These are phyloP conservation scores for Tilletia setariae DNA, from an alignment of 1,284 basidiomycete species.

Conservation along the genomic window DNA sequence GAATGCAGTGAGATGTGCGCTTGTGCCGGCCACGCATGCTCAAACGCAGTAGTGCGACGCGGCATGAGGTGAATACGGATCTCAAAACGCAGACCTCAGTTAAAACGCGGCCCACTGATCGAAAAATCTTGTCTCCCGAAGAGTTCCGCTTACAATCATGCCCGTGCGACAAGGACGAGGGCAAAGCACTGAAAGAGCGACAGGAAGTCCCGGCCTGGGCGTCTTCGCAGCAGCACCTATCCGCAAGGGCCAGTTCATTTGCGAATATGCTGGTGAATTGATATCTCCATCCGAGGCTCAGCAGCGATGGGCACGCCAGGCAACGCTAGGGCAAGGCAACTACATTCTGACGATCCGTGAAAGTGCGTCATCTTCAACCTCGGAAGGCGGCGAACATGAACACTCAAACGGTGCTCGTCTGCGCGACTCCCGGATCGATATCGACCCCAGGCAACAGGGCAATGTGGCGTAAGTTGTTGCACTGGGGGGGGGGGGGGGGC, in stretches of 20 bases:
- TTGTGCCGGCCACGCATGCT: background rate
- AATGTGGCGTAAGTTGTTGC: slow-evolving; percentile 18
- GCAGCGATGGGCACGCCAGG: slow-evolving; percentile 16
- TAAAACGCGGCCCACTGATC: too few species aligned
- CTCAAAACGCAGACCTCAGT: too few species aligned
- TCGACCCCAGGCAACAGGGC: slow-evolving; percentile 11
- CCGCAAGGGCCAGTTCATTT: slow-evolving; percentile 19
- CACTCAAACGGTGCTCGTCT: background rate
- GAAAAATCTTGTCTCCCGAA: background rate
- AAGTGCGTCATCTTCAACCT: background rate
- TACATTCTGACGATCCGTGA: slow-evolving; percentile 11
- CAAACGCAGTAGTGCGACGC: background rate
- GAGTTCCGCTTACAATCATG: background rate
- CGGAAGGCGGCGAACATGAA: slow-evolving; percentile 6
- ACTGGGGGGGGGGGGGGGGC: too few species aligned
- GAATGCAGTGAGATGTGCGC: slow-evolving; percentile 6
- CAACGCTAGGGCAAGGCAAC: background rate
- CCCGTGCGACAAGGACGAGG: background rate
- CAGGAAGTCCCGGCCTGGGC: slow-evolving; percentile 14
- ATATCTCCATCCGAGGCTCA: slow-evolving; percentile 17
- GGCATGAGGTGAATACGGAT: background rate
- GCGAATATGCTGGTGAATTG: slow-evolving; percentile 22
- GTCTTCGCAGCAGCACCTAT: slow-evolving; percentile 17
- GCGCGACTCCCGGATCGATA: background rate
- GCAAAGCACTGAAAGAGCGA: too few species aligned